A percentile compares a stretch with the other conserved stretches of the same genome.
phyloP scores from a whole-genome alignment of 2,329 filamentous ascomycete genomes.

The Fusarium ramigenum region DNA sequence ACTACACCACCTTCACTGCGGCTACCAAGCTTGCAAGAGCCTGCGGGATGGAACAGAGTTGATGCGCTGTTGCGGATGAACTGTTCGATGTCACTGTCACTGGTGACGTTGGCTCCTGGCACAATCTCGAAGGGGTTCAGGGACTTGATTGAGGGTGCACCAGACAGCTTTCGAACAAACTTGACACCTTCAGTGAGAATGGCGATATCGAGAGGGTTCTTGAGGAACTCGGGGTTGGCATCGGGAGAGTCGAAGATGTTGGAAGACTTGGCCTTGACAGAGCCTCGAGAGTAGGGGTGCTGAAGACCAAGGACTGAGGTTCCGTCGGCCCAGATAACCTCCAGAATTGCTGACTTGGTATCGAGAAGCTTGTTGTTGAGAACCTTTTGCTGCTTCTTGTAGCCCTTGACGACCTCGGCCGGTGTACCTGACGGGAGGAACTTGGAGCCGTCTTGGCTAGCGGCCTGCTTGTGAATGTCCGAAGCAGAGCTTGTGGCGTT shows the following conservation, averaged over 20 bases:
- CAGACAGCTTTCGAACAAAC: constrained; percentile 18
- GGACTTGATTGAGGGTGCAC: constrained; percentile 2
- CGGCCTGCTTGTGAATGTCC: constrained; percentile 8
- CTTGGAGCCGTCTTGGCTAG: constrained; percentile 8
- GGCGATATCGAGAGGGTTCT: constrained; percentile 27
- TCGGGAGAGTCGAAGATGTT: constrained; percentile 26
- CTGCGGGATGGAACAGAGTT: constrained; percentile 34
- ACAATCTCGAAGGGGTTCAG: constrained; percentile 17
- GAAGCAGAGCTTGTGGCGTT: constrained; percentile 14
- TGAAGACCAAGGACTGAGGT: constrained; percentile 24
- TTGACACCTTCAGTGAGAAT: constrained; percentile 19
- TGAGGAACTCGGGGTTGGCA: constrained; percentile 31
- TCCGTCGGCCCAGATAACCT: constrained; percentile 35
- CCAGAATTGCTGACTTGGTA: constrained; percentile 20
- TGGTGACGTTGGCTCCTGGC: constrained; percentile 17
- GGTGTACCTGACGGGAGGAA: constrained; percentile 20
- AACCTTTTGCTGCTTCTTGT: constrained; percentile 23
- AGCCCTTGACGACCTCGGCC: constrained; percentile 20
- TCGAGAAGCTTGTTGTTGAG: constrained; percentile 24
- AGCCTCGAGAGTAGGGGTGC: constrained; percentile 37
- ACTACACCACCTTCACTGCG: constrained; percentile 52
- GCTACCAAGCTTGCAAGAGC: constrained; percentile 50
- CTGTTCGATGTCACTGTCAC: constrained; percentile 20
- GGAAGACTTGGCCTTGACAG: constrained; percentile 27
- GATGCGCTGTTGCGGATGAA: constrained; percentile 21